Percentiles rank a stretch among this genome's conserved stretches.
Evolutionary conservation across 2,329 filamentous ascomycete genomes (phyloP).

Genomic region (Keithomyces neogunnii): DNA sequence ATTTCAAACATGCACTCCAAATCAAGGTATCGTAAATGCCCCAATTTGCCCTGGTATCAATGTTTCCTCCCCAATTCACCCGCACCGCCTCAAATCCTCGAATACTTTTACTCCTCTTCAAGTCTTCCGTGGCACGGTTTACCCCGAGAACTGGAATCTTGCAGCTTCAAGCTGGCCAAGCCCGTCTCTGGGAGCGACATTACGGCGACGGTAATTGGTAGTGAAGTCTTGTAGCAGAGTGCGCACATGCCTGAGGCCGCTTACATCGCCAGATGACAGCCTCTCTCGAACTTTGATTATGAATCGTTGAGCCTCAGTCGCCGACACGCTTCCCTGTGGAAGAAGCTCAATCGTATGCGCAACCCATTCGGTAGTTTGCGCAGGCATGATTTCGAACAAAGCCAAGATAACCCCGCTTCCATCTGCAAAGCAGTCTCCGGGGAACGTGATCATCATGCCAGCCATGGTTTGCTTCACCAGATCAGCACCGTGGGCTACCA

Average conservation of each 20-base stretch:
- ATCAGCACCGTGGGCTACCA: constrained; percentile 62
- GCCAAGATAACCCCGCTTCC: constrained; percentile 86
- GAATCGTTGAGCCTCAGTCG: constrained; percentile 71
- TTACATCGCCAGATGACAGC: constrained; percentile 54
- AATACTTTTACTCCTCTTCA: constrained; percentile 1
- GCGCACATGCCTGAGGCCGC: constrained; percentile 66
- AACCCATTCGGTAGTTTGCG: constrained; percentile 74
- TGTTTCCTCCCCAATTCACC: neutral
- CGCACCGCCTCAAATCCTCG: neutral
- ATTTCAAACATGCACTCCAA: neutral
- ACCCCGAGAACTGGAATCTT: constrained; percentile 68
- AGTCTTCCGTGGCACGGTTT: constrained; percentile 5
- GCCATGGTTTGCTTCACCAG: constrained; percentile 86
- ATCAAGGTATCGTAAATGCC: neutral
- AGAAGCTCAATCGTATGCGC: constrained; percentile 76
- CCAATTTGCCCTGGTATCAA: neutral
- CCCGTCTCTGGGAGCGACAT: constrained; percentile 90
- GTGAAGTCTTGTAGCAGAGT: constrained; percentile 92
- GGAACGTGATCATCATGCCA: constrained; percentile 99
- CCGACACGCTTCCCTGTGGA: constrained; percentile 71
- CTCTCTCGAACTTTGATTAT: constrained; percentile 73
- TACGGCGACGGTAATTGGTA: constrained; percentile 83
- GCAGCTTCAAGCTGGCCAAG: constrained; percentile 79
- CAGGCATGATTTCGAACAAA: constrained; percentile 79
- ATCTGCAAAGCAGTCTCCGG: constrained; percentile 89